Conservation (phyloP, 208 protist species). For the Wallacemonas collosoma region DNA sequence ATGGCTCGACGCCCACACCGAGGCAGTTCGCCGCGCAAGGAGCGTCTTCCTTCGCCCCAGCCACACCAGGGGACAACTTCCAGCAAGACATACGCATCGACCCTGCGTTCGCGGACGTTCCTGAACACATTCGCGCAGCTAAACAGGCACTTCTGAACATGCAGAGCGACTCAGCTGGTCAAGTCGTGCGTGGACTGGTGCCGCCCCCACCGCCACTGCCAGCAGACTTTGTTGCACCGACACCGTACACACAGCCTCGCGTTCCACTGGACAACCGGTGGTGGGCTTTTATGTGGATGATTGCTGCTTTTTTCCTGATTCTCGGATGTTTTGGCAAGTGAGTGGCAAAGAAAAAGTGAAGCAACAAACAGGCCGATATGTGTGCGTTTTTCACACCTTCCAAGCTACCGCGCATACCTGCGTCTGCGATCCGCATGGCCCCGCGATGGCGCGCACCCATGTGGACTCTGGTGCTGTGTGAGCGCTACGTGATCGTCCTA, state of each 20-base stretch:
- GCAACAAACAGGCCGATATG: too few species aligned
- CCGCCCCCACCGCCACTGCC: constrained; percentile 55
- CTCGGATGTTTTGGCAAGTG: constrained; percentile 52
- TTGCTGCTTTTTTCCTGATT: constrained; percentile 32
- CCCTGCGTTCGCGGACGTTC: constrained; percentile 38
- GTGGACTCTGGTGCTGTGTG: too few species aligned
- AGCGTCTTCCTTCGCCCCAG: background rate
- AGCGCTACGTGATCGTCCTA: too few species aligned
- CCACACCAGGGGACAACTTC: constrained; percentile 27
- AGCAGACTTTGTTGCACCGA: constrained; percentile 18
- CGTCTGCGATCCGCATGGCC: too few species aligned
- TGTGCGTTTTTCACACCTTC: background rate
- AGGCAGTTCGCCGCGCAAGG: background rate
- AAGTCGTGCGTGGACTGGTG: constrained; percentile 51
- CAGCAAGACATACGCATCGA: constrained; percentile 48
- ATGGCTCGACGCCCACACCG: background rate
- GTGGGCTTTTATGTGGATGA: constrained; percentile 50
- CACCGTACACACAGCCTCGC: constrained; percentile 31
- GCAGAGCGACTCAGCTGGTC: constrained; percentile 64
- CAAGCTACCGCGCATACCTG: constrained; percentile 6
- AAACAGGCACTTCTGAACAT: constrained; percentile 47
- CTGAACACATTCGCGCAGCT: constrained; percentile 49
- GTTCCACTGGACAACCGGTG: constrained; percentile 40
- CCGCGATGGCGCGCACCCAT: too few species aligned
- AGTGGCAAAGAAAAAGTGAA: background rate